Percentiles rank a stretch among this genome's conserved stretches.
These are phyloP conservation scores for Aspergillus oerlinghausenensis DNA, from an alignment of 2,329 filamentous ascomycete species.

Conservation along the genomic window DNA sequence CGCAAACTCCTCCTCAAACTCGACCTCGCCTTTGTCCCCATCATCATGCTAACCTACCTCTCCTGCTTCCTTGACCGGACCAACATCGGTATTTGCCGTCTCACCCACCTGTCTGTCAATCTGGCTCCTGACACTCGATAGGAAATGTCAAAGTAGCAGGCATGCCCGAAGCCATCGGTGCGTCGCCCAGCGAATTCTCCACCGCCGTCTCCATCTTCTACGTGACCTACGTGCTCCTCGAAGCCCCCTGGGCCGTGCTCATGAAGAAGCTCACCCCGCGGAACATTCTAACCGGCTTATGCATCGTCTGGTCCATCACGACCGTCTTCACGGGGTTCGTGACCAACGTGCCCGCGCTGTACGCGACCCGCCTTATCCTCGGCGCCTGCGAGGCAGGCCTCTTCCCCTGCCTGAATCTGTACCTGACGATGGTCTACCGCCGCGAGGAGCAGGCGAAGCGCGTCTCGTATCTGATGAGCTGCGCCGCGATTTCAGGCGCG, in stretches of 20 bases:
- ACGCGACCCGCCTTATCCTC: conserved; percentile 38
- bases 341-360: conserved; percentile 37
- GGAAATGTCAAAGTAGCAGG: conserved; percentile 47
- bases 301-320: conserved; percentile 46
- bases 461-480: conserved; percentile 39
- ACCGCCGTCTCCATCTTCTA: conserved; percentile 50
- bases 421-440: conserved; percentile 39
- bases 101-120: not conserved
- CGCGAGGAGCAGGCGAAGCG: conserved; percentile 40
- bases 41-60: conserved; percentile 55
- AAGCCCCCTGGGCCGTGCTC: conserved; percentile 44
- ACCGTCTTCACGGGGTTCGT: conserved; percentile 48
- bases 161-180: conserved; percentile 44
- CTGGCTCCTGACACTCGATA: conserved; percentile 9
- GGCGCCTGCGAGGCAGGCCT: conserved; percentile 36
- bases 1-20: conserved; percentile 45
- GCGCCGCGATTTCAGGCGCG: conserved; percentile 36
- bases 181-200: conserved; percentile 41
- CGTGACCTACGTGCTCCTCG: conserved; percentile 48
- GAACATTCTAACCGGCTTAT: conserved; percentile 36
- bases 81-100: conserved; percentile 42
- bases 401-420: conserved; percentile 38
- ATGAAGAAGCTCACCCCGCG: conserved; percentile 47
- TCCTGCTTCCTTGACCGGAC: conserved; percentile 53
- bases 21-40: conserved; percentile 46